phyloP scores from a whole-genome alignment of 2,329 filamentous ascomycete genomes.

The Diaporthe destruens region DNA sequence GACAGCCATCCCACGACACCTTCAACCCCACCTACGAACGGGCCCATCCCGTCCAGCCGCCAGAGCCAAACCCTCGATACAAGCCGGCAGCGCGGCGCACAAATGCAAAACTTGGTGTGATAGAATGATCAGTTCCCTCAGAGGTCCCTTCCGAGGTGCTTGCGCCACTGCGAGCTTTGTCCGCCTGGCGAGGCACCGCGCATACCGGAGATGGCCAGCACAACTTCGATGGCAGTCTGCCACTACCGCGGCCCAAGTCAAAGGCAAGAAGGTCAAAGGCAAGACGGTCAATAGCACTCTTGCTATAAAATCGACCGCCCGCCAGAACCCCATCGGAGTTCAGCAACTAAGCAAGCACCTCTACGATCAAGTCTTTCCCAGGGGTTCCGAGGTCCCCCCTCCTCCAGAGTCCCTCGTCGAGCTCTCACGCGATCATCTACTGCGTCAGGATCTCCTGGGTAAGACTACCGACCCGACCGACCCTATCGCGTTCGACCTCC shows the following conservation, averaged over 20 bases:
- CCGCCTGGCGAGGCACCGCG: constrained; percentile 63
- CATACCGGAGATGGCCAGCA: constrained; percentile 54
- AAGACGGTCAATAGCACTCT: constrained; percentile 49
- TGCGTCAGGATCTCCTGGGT: constrained; percentile 86
- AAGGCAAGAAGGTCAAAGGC: constrained; percentile 40
- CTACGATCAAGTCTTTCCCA: constrained; percentile 84
- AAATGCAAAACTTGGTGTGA: constrained; percentile 39
- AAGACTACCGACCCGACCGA: constrained; percentile 85
- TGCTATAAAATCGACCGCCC: constrained; percentile 66
- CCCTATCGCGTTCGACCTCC: constrained; percentile 89
- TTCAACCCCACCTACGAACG: not conserved
- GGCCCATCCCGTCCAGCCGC: not conserved
- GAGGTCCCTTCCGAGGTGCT: constrained; percentile 55
- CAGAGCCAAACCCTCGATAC: not conserved
- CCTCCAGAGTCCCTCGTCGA: constrained; percentile 80
- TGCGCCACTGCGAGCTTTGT: constrained; percentile 61
- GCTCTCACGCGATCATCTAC: constrained; percentile 85
- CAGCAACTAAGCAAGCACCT: constrained; percentile 91
- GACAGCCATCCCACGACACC: not conserved
- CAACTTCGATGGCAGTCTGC: constrained; percentile 60
- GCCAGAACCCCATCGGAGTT: constrained; percentile 93
- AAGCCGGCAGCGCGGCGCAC: constrained; percentile 5
- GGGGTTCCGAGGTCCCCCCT: constrained; percentile 65
- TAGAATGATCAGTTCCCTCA: constrained; percentile 57
- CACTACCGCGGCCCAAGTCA: constrained; percentile 38